Percentiles rank a stretch among this genome's conserved stretches.
Evolutionary conservation across 192 early-diverging fungal species (phyloP).

Genomic region (Coemansia reversa): DNA sequence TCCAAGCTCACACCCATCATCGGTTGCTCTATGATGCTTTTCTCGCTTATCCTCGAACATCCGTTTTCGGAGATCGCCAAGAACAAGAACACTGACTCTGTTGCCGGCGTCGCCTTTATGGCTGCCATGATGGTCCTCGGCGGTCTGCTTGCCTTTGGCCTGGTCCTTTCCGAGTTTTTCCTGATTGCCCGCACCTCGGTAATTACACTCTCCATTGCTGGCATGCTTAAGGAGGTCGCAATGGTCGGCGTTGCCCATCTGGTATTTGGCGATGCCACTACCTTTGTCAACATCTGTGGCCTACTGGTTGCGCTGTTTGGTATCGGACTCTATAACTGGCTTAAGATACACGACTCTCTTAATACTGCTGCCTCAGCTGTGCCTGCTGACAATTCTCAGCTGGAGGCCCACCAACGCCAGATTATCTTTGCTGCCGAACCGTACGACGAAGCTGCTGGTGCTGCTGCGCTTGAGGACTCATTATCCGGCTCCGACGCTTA

Average conservation of each 20-base stretch:
- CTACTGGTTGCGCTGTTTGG: slow-evolving; percentile 79
- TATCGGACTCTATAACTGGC: slow-evolving; percentile 73
- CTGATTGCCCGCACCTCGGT: slow-evolving; percentile 82
- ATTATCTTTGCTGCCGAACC: slow-evolving; percentile 29
- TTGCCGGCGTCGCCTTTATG: slow-evolving; percentile 17
- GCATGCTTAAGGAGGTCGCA: slow-evolving; percentile 84
- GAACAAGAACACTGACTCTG: slow-evolving; percentile 32
- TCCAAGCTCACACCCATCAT: slow-evolving; percentile 81
- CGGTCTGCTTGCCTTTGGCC: slow-evolving; percentile 80
- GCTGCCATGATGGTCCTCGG: slow-evolving; percentile 63
- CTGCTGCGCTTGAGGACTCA: slow-evolving; percentile 4
- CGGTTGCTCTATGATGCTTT: slow-evolving; percentile 62
- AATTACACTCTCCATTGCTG: slow-evolving; percentile 85
- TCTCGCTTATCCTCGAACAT: slow-evolving; percentile 67
- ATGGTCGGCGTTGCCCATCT: slow-evolving; percentile 71
- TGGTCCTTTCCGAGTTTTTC: slow-evolving; percentile 85
- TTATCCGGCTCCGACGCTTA: neutral
- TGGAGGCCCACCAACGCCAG: slow-evolving; percentile 26
- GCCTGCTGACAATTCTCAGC: neutral
- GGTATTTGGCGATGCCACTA: slow-evolving; percentile 83
- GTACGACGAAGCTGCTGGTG: slow-evolving; percentile 25
- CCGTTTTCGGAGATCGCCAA: slow-evolving; percentile 34
- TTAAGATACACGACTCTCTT: slow-evolving; percentile 58
- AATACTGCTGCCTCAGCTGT: neutral
- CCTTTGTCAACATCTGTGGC: slow-evolving; percentile 71